These are phyloP conservation scores for Aspergillus sergii DNA, from an alignment of 2,329 filamentous ascomycete genomes.

Conservation along the genomic window DNA sequence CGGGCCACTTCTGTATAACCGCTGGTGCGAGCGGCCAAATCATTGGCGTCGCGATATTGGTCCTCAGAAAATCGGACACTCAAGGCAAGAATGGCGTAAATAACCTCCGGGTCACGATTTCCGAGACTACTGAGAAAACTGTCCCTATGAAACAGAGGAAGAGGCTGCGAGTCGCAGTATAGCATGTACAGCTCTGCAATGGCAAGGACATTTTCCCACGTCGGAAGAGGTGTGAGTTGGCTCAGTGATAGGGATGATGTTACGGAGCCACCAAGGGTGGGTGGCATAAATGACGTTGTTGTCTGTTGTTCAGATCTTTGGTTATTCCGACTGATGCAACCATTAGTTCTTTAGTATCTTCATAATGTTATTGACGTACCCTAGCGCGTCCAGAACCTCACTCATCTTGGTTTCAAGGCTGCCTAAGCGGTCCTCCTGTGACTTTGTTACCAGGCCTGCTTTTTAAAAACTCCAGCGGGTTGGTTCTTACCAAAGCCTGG, in stretches of 20 bases:
- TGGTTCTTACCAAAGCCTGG: conserved; percentile 23
- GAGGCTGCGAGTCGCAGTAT: conserved; percentile 55
- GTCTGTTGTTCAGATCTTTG: conserved; percentile 17
- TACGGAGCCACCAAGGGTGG: conserved; percentile 9
- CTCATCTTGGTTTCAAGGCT: conserved; percentile 37
- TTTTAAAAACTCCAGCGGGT: neutral
- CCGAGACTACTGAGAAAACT: conserved; percentile 45
- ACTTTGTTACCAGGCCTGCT: neutral
- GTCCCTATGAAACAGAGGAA: conserved; percentile 50
- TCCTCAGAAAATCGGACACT: conserved; percentile 46
- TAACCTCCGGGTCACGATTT: conserved; percentile 40
- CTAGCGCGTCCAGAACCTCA: conserved; percentile 38
- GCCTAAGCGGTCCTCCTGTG: conserved; percentile 37
- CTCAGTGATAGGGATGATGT: conserved; percentile 15
- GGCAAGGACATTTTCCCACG: conserved; percentile 41
- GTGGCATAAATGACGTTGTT: conserved; percentile 12
- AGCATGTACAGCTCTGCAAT: conserved; percentile 49
- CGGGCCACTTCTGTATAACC: conserved; percentile 43
- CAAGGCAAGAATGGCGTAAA: conserved; percentile 45
- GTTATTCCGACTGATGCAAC: conserved; percentile 12
- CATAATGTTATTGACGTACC: conserved; percentile 27
- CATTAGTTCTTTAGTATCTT: neutral
- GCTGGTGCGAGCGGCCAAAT: conserved; percentile 30
- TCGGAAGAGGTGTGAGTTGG: conserved; percentile 35
- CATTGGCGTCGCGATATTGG: conserved; percentile 22